Evolutionary conservation across 1,284 basidiomycete genomes (phyloP).

Genomic region (Stereum hirsutum): DNA sequence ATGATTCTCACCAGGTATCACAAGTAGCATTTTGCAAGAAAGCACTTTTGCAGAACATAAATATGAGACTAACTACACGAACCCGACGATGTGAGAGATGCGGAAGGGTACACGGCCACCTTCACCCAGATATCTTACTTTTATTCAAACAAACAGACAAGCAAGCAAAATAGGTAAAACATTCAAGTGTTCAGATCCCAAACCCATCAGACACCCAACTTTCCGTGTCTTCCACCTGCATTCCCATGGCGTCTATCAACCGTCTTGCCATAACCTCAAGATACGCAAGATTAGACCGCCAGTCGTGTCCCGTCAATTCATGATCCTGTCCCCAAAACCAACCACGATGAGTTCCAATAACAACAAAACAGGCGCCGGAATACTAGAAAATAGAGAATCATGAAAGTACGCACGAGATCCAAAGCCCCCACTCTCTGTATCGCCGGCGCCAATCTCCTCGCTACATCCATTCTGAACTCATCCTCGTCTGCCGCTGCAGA

Average conservation of each 20-base stretch:
- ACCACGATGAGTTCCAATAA: constrained; percentile 4
- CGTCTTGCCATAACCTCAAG: constrained; percentile 63
- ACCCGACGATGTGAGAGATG: too few relatives aligned
- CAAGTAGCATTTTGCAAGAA: too few relatives aligned
- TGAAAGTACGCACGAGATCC: constrained; percentile 34
- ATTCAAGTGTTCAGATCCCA: too few relatives aligned
- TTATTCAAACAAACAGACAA: too few relatives aligned
- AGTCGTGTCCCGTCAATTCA: constrained; percentile 26
- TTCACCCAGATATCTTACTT: too few relatives aligned
- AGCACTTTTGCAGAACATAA: too few relatives aligned
- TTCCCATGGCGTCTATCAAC: constrained; percentile 48
- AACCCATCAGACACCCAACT: background rate
- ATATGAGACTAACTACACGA: too few relatives aligned
- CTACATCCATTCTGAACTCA: constrained; percentile 45
- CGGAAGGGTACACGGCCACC: too few relatives aligned
- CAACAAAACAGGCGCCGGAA: background rate
- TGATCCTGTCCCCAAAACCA: constrained; percentile 8
- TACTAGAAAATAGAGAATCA: background rate
- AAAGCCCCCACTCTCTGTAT: constrained; percentile 40
- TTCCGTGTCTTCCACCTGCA: constrained; percentile 27
- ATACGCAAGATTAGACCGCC: constrained; percentile 52
- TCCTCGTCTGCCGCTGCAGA: constrained; percentile 38
- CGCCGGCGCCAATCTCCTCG: constrained; percentile 38
- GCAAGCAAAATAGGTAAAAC: too few relatives aligned
- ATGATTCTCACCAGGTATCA: too few relatives aligned